These are phyloP conservation scores for Cercospora janseana DNA, from an alignment of 2,329 filamentous ascomycete species.

Conservation along the genomic window DNA sequence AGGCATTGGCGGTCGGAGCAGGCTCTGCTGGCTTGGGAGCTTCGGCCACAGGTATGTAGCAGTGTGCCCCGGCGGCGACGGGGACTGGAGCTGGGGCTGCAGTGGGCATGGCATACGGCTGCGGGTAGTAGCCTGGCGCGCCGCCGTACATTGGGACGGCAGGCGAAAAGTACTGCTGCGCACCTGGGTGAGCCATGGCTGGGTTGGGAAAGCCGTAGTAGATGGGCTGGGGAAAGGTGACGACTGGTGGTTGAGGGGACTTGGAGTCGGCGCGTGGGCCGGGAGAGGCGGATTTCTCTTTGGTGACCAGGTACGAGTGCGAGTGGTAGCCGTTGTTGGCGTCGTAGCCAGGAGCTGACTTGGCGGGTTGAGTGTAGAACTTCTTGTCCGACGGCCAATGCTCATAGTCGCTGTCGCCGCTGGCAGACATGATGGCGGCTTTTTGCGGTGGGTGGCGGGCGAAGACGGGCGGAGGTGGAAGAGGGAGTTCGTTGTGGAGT, in stretches of 20 bases:
- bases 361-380: conserved; percentile 16
- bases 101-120: conserved; percentile 20
- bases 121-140: conserved; percentile 26
- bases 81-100: conserved; percentile 17
- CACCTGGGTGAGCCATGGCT: conserved; percentile 13
- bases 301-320: conserved; percentile 29
- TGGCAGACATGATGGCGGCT: conserved; percentile 10
- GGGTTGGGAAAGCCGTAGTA: conserved; percentile 23
- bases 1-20: conserved; percentile 27
- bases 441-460: conserved; percentile 1
- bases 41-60: conserved; percentile 21
- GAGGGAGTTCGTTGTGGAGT: conserved; percentile 13
- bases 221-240: conserved; percentile 23
- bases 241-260: conserved; percentile 18
- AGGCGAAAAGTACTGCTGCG: conserved; percentile 26
- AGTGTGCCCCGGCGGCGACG: conserved; percentile 18
- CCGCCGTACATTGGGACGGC: conserved; percentile 15
- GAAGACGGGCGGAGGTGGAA: conserved; percentile 15
- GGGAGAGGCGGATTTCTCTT: conserved; percentile 22
- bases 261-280: conserved; percentile 14
- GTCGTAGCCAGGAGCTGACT: conserved; percentile 28
- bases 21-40: conserved; percentile 7
- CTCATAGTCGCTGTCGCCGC: conserved; percentile 31
- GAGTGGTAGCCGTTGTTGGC: conserved; percentile 33
- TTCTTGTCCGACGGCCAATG: conserved; percentile 35